Conservation (phyloP, 2,329 filamentous ascomycete species). For the Hypomyces rosellus region DNA sequence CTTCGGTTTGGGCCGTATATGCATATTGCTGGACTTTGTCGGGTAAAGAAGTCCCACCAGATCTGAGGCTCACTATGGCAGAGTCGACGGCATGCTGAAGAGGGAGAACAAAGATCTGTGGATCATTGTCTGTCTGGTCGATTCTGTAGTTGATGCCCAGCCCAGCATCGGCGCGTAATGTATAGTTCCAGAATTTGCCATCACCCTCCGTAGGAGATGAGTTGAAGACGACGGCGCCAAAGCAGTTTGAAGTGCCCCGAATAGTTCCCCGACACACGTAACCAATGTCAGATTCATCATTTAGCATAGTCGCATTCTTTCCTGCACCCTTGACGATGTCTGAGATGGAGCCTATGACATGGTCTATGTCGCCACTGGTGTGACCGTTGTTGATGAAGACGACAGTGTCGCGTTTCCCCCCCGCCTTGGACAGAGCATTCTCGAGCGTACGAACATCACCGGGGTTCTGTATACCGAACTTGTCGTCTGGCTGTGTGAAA, state of each 20-base stretch:
- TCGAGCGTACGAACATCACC: constrained; percentile 56
- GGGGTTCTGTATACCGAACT: constrained; percentile 62
- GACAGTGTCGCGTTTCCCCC: constrained; percentile 54
- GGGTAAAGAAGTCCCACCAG: constrained; percentile 18
- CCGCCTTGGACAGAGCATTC: constrained; percentile 53
- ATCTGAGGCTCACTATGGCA: constrained; percentile 40
- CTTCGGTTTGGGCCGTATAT: constrained; percentile 32
- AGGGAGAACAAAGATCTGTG: constrained; percentile 60
- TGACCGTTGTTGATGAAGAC: constrained; percentile 71
- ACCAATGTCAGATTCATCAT: constrained; percentile 23
- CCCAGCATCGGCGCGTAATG: constrained; percentile 56
- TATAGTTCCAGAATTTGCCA: constrained; percentile 61
- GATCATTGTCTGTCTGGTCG: constrained; percentile 51
- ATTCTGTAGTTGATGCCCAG: constrained; percentile 52
- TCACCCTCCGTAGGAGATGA: constrained; percentile 58
- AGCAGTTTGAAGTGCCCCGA: constrained; percentile 63
- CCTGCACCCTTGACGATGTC: constrained; percentile 18
- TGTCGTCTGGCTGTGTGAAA: constrained; percentile 67
- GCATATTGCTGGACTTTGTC: constrained; percentile 23
- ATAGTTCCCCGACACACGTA: constrained; percentile 52
- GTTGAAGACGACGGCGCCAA: constrained; percentile 65
- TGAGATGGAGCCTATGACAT: constrained; percentile 50
- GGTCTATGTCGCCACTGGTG: constrained; percentile 60
- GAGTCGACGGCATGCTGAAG: constrained; percentile 63
- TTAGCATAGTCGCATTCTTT: constrained; percentile 19